phyloP scores from a whole-genome alignment of 2,329 filamentous ascomycete genomes.

The Alternaria brassicae region DNA sequence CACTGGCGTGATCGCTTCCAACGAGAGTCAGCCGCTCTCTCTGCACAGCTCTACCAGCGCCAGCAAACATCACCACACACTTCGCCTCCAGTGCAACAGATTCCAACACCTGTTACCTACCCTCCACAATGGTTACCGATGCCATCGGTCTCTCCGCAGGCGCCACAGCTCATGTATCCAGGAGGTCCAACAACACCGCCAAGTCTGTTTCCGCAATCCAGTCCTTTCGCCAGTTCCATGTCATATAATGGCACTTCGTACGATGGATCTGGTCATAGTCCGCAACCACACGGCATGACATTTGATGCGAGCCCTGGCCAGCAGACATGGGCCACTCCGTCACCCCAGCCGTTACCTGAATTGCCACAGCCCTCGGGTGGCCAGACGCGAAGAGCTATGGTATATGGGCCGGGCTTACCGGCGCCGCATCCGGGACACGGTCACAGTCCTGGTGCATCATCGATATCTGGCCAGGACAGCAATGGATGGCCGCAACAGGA shows the following conservation, averaged over 20 bases:
- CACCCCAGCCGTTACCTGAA: conserved; percentile 39
- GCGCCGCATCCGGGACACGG: conserved; percentile 14
- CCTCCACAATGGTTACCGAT: conserved; percentile 39
- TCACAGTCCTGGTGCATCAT: conserved; percentile 19
- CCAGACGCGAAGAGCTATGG: conserved; percentile 38
- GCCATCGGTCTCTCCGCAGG: conserved; percentile 32
- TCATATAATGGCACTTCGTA: conserved; percentile 38
- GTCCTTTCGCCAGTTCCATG: conserved; percentile 39
- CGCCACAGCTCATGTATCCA: conserved; percentile 36
- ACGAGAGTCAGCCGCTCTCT: conserved; percentile 52
- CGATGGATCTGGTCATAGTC: conserved; percentile 23
- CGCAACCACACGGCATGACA: conserved; percentile 19
- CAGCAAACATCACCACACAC: conserved; percentile 33
- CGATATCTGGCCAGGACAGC: conserved; percentile 1
- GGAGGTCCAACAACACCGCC: conserved; percentile 42
- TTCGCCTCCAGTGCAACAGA: conserved; percentile 30
- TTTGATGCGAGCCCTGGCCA: conserved; percentile 26
- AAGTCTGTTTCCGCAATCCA: conserved; percentile 35
- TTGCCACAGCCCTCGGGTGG: conserved; percentile 45
- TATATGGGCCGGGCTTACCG: conserved; percentile 38
- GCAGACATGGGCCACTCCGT: conserved; percentile 34
- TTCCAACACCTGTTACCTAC: conserved; percentile 20
- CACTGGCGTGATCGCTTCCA: conserved; percentile 60
- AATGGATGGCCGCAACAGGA: conserved; percentile 3
- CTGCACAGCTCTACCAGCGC: conserved; percentile 53